A percentile compares a stretch with the other conserved stretches of the same genome.
phyloP scores from a whole-genome alignment of 768 basidiomycete species.

The Russula compacta region DNA sequence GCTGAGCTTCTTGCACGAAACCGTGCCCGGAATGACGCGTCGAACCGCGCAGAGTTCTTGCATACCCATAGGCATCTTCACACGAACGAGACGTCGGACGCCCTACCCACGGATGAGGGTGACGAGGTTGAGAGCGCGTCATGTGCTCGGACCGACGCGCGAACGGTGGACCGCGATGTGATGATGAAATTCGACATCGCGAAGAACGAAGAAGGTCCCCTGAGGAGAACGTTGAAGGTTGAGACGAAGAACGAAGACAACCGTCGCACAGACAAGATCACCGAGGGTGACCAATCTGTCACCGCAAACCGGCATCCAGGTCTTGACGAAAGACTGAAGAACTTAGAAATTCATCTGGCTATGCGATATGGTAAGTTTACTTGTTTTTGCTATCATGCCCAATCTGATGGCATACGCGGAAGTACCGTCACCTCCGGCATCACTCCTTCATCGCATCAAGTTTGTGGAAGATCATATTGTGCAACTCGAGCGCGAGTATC shows the following conservation, averaged over 20 bases:
- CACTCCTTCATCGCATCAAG: conserved; percentile 53
- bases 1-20: conserved; percentile 64
- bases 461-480: conserved; percentile 72
- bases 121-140: conserved; percentile 32
- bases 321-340: conserved; percentile 52
- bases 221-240: conserved; percentile 48
- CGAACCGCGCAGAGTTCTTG: conserved; percentile 71
- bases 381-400: not conserved
- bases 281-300: conserved; percentile 24
- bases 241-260: not conserved
- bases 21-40: conserved; percentile 62
- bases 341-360: conserved; percentile 64
- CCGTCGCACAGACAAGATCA: not conserved
- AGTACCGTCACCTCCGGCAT: conserved; percentile 68
- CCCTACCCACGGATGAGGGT: conserved; percentile 18
- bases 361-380: conserved; percentile 54
- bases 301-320: conserved; percentile 46
- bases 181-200: conserved; percentile 86
- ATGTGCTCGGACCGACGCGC: conserved; percentile 70
- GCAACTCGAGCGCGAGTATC: conserved; percentile 70
- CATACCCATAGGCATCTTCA: conserved; percentile 45
- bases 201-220: conserved; percentile 73
- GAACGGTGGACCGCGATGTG: conserved; percentile 56
- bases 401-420: not conserved
- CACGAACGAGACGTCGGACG: conserved; percentile 16